Evolutionary conservation across 1,284 basidiomycete species (phyloP).

Genomic region (Sutorius eximius): DNA sequence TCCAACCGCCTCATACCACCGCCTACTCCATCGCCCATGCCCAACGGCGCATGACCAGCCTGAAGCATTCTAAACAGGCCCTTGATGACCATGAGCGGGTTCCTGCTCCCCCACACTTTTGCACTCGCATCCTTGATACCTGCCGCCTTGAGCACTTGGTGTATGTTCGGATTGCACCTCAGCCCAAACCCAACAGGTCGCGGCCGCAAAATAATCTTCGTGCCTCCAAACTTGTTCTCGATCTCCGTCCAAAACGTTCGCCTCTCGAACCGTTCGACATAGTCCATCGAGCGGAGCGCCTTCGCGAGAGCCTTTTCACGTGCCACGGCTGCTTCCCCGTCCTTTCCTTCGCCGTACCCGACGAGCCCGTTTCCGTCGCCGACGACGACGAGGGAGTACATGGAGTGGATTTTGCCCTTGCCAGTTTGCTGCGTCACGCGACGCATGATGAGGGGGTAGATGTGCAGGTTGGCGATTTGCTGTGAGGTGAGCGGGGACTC

Average conservation of each 20-base stretch:
- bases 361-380: slow-evolving; percentile 89
- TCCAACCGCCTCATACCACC: slow-evolving; percentile 65
- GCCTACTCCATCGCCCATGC: slow-evolving; percentile 76
- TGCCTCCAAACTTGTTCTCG: slow-evolving; percentile 83
- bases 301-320: slow-evolving; percentile 66
- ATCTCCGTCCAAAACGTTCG: slow-evolving; percentile 92
- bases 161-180: slow-evolving; percentile 85
- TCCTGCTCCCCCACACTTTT: slow-evolving; percentile 91
- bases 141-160: slow-evolving; percentile 86
- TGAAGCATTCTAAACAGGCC: slow-evolving; percentile 59
- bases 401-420: slow-evolving; percentile 78
- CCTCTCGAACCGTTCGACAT: slow-evolving; percentile 84
- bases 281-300: slow-evolving; percentile 83
- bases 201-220: slow-evolving; percentile 80
- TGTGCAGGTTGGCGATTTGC: slow-evolving; percentile 45
- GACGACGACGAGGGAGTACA: slow-evolving; percentile 73
- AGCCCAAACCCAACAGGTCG: slow-evolving; percentile 94
- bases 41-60: slow-evolving; percentile 69
- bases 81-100: slow-evolving; percentile 66
- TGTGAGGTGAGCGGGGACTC: slow-evolving; percentile 21
- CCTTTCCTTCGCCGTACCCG: slow-evolving; percentile 88
- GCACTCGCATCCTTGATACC: slow-evolving; percentile 94
- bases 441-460: slow-evolving; percentile 58
- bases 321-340: slow-evolving; percentile 60
- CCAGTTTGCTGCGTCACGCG: slow-evolving; percentile 80